Conservation (phyloP, 2,329 filamentous ascomycete species). For the Trichoderma brevicompactum region DNA sequence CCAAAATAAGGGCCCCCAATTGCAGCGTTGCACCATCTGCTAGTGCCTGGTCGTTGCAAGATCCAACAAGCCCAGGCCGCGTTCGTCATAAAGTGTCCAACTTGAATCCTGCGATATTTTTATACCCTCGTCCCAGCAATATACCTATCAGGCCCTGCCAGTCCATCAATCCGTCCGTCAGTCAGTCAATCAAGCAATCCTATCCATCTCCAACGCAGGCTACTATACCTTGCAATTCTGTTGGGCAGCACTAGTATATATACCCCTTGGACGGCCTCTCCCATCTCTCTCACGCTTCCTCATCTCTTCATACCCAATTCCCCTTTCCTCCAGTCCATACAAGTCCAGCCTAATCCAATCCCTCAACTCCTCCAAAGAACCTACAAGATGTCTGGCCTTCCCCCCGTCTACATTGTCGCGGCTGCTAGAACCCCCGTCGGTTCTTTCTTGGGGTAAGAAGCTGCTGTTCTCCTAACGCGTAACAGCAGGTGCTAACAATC, state of each 20-base stretch:
- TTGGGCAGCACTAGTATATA: conserved; percentile 22
- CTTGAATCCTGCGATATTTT: conserved; percentile 13
- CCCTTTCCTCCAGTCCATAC: background rate
- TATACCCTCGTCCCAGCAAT: conserved; percentile 4
- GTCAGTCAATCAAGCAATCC: background rate
- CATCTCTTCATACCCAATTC: conserved; percentile 3
- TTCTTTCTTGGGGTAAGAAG: conserved; percentile 82
- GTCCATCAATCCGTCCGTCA: background rate
- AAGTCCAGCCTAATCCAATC: conserved; percentile 26
- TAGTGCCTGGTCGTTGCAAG: background rate
- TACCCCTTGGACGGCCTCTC: conserved; percentile 13
- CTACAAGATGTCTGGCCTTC: conserved; percentile 73
- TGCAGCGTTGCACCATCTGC: background rate
- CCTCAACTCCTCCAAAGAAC: conserved; percentile 4
- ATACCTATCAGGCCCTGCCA: background rate
- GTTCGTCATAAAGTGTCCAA: conserved; percentile 4
- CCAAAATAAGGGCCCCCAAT: background rate
- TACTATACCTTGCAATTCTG: conserved; percentile 3
- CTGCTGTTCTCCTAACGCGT: background rate
- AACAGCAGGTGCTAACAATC: background rate
- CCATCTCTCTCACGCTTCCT: background rate
- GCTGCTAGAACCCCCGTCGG: conserved; percentile 88
- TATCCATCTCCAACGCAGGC: background rate
- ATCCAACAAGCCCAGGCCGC: background rate
- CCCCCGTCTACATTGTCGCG: conserved; percentile 95